Evolutionary conservation across 2,329 filamentous ascomycete species (phyloP), one percentile per base, ranked within the genome.

Genomic region (Colletotrichum sp.): DNA sequence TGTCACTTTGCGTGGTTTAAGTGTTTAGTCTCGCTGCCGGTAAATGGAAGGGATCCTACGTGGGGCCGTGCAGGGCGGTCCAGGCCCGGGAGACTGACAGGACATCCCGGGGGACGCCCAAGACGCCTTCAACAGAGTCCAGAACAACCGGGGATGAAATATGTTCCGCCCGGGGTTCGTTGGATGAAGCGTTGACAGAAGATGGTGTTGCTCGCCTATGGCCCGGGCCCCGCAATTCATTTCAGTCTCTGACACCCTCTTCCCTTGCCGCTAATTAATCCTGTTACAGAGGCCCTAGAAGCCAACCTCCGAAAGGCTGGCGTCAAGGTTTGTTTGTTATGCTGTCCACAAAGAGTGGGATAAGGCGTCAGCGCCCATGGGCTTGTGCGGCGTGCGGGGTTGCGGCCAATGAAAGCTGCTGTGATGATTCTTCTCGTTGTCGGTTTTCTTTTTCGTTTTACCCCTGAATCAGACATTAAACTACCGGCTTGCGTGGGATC

Each of bases 11-110:
- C 57, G 68, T 63, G 68, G 68, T 63, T 63, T 52, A 34, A n/a
- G 57, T 49, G 68, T 70, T 59, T n/a, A 39, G 32, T 18, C 30
- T 69, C 18, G 57, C 57, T 63, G 68, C 55, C 68, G 68, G 68
- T 63, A 70, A 70, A 70, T 70, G 39, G 68, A 70, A 70, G 68
- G 57, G 68, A 70, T 63, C 36, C 57, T 70, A 70, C 57, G 68
- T 70, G 68, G 68, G 68, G 68, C 68, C 68, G 57, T 70, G 68
- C 57, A 68, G 18, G 68, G 32, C 66, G 52, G 68, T 63, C 68
- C 68, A 70, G 68, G 59, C 68, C 68, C 68, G 36, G 24, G 34
- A 18, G 6, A 52, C 44, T 52, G 44, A 21, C 44, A 52, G 44
- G 44, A 52, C 44, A 52, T 21, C 28, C 26, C 28, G 18, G 59